These are phyloP conservation scores for Rosa rugosa DNA, from an alignment of 306 rosid species.

Conservation along the genomic window DNA sequence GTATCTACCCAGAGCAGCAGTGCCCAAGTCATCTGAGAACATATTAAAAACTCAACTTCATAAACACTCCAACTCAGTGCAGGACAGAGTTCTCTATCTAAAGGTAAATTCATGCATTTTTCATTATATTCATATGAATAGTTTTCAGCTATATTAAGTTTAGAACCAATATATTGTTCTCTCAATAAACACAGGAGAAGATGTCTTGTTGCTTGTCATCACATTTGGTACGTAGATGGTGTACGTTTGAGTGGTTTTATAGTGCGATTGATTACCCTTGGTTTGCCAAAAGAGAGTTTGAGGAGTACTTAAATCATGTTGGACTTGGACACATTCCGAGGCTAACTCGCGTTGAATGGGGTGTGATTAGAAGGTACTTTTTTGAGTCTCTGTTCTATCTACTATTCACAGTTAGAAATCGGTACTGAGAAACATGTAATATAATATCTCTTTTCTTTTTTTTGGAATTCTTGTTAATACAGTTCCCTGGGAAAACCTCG, in stretches of 20 bases:
- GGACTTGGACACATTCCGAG: constrained; percentile 85
- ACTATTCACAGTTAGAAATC: constrained; percentile 14
- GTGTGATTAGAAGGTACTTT: constrained; percentile 76
- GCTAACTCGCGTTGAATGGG: constrained; percentile 91
- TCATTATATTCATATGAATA: constrained; percentile 9
- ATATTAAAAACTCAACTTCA: constrained; percentile 39
- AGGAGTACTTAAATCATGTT: constrained; percentile 93
- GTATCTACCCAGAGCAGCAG: constrained; percentile 39
- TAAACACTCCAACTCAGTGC: constrained; percentile 39
- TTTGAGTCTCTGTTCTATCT: constrained; percentile 17
- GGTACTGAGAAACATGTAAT: background rate
- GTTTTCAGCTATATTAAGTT: constrained; percentile 12
- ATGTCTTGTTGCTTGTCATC: constrained; percentile 74
- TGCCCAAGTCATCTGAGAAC: constrained; percentile 40
- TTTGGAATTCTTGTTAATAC: constrained; percentile 31
- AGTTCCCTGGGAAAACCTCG: constrained; percentile 98
- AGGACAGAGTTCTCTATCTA: constrained; percentile 24
- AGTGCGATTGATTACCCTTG: constrained; percentile 95
- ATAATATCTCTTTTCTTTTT: constrained; percentile 11
- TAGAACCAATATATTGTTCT: constrained; percentile 22
- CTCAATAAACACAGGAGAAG: constrained; percentile 58
- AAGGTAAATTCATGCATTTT: constrained; percentile 42
- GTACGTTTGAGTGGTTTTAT: constrained; percentile 90
- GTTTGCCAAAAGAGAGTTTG: constrained; percentile 89
- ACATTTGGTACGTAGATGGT: constrained; percentile 68